Conservation (phyloP, 768 basidiomycete species). For the Clavulina sp. region DNA sequence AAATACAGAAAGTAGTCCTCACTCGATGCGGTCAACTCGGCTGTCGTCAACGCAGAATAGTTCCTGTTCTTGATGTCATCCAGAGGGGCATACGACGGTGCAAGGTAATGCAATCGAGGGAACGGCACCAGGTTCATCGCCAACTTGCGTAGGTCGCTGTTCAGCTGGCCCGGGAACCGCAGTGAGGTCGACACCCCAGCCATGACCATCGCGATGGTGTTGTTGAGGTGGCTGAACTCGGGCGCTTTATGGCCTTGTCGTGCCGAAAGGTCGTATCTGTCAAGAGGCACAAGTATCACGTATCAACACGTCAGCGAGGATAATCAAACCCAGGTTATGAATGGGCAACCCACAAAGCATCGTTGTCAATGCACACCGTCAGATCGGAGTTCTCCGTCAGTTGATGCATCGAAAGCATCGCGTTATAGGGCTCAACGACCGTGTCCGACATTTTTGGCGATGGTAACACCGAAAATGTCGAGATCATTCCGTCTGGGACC, state of each 20-base stretch:
- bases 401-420: slow-evolving; percentile 70
- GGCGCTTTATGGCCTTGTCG: slow-evolving; percentile 48
- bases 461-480: slow-evolving; percentile 37
- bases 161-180: slow-evolving; percentile 86
- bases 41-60: too few relatives aligned
- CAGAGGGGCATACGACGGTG: slow-evolving; percentile 88
- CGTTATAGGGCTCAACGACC: slow-evolving; percentile 35
- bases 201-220: slow-evolving; percentile 80
- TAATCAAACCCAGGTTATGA: neutral
- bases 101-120: slow-evolving; percentile 92
- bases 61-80: too few relatives aligned
- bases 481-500: slow-evolving; percentile 27
- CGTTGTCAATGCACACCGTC: slow-evolving; percentile 73
- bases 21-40: slow-evolving; percentile 63
- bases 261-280: slow-evolving; percentile 54
- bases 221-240: slow-evolving; percentile 48
- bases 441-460: slow-evolving; percentile 40
- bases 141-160: slow-evolving; percentile 78
- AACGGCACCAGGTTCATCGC: slow-evolving; percentile 92
- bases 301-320: neutral
- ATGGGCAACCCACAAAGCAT: slow-evolving; percentile 43
- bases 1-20: slow-evolving; percentile 19
- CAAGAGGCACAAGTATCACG: neutral
- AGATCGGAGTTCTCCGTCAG: slow-evolving; percentile 78
- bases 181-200: slow-evolving; percentile 84